phyloP scores from a whole-genome alignment of 208 protist genomes.

The Eutreptiella sp. region DNA sequence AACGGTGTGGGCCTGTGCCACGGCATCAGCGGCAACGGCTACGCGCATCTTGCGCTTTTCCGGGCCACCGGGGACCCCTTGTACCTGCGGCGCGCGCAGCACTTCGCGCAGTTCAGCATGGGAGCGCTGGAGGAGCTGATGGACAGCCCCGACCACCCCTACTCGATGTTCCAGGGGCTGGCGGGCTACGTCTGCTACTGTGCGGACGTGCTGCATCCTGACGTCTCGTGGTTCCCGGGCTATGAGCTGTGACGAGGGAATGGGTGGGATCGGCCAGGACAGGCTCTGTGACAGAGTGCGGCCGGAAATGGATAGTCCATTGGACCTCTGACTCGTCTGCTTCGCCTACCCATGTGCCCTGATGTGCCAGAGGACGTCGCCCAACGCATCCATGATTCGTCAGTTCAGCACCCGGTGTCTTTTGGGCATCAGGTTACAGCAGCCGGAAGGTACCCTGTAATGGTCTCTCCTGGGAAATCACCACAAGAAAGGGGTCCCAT shows the following conservation, averaged over 20 bases:
- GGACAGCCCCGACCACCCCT: constrained; percentile 6
- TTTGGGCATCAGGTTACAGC: too few species aligned
- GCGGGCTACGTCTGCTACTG: background rate
- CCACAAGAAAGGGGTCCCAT: too few species aligned
- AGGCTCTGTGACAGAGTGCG: too few species aligned
- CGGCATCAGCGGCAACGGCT: constrained; percentile 14
- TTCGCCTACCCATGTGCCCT: too few species aligned
- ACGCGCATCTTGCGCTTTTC: constrained; percentile 10
- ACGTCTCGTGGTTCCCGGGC: background rate
- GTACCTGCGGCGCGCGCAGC: constrained; percentile 1
- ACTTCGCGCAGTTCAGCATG: background rate
- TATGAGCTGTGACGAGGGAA: constrained; percentile 14
- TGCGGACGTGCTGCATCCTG: constrained; percentile 6
- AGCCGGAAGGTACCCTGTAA: too few species aligned
- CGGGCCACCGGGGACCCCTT: background rate
- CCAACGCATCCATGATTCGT: too few species aligned
- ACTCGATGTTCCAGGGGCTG: constrained; percentile 18
- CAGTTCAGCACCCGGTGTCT: too few species aligned
- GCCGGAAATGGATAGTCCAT: too few species aligned
- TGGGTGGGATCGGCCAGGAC: background rate
- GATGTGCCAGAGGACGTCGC: too few species aligned
- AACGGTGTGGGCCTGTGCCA: constrained; percentile 18
- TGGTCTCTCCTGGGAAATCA: too few species aligned
- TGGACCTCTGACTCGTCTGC: too few species aligned
- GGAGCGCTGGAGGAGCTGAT: background rate